Conservation (phyloP, 1,284 basidiomycete species). For the Marasmius fiardii region DNA sequence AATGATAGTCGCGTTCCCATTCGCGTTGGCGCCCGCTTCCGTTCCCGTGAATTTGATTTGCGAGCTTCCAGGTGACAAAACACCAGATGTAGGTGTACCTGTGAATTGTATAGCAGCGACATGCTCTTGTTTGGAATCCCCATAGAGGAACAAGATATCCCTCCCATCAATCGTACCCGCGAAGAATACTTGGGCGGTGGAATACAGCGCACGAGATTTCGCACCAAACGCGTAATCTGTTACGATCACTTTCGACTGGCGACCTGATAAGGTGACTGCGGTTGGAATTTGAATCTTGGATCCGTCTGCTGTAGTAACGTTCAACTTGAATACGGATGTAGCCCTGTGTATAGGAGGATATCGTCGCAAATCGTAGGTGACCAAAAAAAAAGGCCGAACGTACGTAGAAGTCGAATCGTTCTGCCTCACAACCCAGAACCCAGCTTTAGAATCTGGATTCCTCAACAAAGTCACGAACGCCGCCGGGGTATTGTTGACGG, state of each 20-base stretch:
- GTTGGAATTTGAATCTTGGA: slow-evolving; percentile 49
- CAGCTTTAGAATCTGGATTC: slow-evolving; percentile 62
- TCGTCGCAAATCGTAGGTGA: too few relatives aligned
- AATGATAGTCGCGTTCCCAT: slow-evolving; percentile 32
- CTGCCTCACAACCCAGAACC: slow-evolving; percentile 73
- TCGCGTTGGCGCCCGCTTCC: slow-evolving; percentile 15
- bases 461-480: slow-evolving; percentile 61
- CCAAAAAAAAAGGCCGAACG: slow-evolving; percentile 20
- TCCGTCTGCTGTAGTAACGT: slow-evolving; percentile 49
- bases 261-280: slow-evolving; percentile 57
- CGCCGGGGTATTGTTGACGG: slow-evolving; percentile 29
- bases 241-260: slow-evolving; percentile 68
- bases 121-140: slow-evolving; percentile 54
- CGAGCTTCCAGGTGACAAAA: neutral
- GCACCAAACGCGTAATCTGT: slow-evolving; percentile 64
- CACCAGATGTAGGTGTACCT: slow-evolving; percentile 39
- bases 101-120: slow-evolving; percentile 49
- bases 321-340: slow-evolving; percentile 50
- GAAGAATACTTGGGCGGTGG: slow-evolving; percentile 66
- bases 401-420: slow-evolving; percentile 63
- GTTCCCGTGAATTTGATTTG: neutral
- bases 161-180: slow-evolving; percentile 63
- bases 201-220: slow-evolving; percentile 51
- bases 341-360: slow-evolving; percentile 30
- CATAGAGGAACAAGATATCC: slow-evolving; percentile 70